Conservation (phyloP, 1,284 basidiomycete species). For the Ganoderma lingzhi region DNA sequence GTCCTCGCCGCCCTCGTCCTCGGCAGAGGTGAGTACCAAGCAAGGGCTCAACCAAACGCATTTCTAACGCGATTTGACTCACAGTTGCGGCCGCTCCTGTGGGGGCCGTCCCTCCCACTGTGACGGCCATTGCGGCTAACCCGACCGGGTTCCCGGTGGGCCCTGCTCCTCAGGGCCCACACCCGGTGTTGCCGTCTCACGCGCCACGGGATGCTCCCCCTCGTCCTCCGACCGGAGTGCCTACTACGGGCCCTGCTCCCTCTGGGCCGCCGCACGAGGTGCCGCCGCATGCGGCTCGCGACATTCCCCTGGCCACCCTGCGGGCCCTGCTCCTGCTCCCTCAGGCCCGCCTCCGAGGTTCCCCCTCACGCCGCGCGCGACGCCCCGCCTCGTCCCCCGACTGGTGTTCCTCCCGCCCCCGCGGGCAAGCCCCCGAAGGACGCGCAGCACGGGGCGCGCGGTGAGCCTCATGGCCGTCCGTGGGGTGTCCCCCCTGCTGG, state of each 20-base stretch:
- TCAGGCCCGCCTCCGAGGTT: too few species aligned
- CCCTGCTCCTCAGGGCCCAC: not conserved
- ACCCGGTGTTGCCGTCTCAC: not conserved
- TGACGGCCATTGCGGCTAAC: not conserved
- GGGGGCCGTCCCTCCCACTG: not conserved
- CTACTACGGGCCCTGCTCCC: too few species aligned
- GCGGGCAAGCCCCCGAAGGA: too few species aligned
- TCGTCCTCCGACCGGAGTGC: not conserved
- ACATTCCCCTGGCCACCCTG: too few species aligned
- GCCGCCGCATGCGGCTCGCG: too few species aligned
- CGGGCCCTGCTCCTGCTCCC: too few species aligned
- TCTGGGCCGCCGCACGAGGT: too few species aligned
- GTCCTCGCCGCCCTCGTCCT: not conserved
- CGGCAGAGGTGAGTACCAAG: not conserved
- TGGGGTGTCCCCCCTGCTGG: not conserved
- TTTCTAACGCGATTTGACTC: not conserved
- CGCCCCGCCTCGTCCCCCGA: too few species aligned
- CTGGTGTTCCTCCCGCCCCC: not conserved
- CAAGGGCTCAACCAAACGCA: not conserved
- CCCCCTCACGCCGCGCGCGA: too few species aligned
- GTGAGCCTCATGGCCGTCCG: not conserved
- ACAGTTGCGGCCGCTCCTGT: not conserved
- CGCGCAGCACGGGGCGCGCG: too few species aligned
- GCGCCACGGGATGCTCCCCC: not conserved
- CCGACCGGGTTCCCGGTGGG: not conserved